Conservation (phyloP, 1,139 yeast species). For the Magnusiomyces tetraspermus region DNA sequence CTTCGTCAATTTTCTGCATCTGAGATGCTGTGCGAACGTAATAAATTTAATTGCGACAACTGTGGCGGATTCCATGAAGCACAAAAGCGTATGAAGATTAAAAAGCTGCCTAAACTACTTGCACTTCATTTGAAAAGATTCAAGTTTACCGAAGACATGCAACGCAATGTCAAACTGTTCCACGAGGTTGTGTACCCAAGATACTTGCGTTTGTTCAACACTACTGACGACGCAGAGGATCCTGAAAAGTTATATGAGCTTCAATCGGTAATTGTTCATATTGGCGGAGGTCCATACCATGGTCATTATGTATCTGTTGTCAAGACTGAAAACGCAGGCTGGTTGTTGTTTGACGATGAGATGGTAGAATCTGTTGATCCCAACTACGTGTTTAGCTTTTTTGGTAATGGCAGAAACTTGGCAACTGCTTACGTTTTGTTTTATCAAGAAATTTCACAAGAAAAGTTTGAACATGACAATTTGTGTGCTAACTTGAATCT, state of each 20-base stretch:
- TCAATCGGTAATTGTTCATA: conserved; percentile 80
- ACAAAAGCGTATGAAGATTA: conserved; percentile 78
- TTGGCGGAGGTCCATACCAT: conserved; percentile 97
- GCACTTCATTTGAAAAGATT: conserved; percentile 84
- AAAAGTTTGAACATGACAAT: conserved; percentile 11
- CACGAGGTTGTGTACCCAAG: conserved; percentile 78
- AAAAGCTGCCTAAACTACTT: conserved; percentile 65
- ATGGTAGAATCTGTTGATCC: conserved; percentile 86
- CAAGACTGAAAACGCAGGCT: conserved; percentile 68
- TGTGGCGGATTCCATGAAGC: conserved; percentile 94
- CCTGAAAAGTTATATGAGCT: conserved; percentile 63
- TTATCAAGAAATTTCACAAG: conserved; percentile 39
- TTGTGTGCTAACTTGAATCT: conserved; percentile 8
- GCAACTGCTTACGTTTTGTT: conserved; percentile 89
- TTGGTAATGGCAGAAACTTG: conserved; percentile 81
- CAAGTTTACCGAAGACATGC: conserved; percentile 77
- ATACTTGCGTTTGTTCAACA: conserved; percentile 62
- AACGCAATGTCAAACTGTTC: conserved; percentile 75
- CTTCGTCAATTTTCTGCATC: conserved; percentile 72
- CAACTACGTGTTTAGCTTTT: conserved; percentile 70
- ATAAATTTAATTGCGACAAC: conserved; percentile 86
- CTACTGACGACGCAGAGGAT: conserved; percentile 47
- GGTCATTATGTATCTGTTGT: conserved; percentile 90
- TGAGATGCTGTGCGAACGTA: conserved; percentile 77
- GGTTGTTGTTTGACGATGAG: conserved; percentile 93